Evolutionary conservation across 202 grass and related monocot species (phyloP), one percentile per base, ranked within the genome.

Genomic region (Saccharum hybrid): DNA sequence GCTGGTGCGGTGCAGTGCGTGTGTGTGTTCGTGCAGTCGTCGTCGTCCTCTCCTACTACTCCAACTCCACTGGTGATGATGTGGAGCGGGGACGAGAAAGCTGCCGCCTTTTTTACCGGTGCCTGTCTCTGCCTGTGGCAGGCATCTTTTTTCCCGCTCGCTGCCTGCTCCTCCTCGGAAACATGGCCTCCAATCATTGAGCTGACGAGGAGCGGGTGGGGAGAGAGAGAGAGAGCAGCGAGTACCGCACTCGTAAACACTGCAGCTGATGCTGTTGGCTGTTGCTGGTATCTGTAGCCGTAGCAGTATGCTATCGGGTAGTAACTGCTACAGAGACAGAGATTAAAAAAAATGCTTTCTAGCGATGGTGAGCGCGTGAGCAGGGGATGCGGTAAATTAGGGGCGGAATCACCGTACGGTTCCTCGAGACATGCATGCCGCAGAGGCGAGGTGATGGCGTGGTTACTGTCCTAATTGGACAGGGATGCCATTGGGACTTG

Each of bases 101-200:
- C 46, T 70, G 72, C 23, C 2, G 22, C 7, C 16, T 81, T 71
- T 86, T 87, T 84, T 76, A 81, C 76, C 71, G 30, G 39, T 74
- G 88, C 39, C 63, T 80, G 56, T 64, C 56, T 60, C 56, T 60
- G 56, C n/a, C n/a, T 4, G 56, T 60, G 56, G 56, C 40, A 51
- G 67, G n/a, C 75, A 57, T 61, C 64, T 69, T 80, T 74, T 23
- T 57, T 11, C 7, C 45, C 42, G 8, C 70, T 21, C 18, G 10
- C 33, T 23, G 51, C 45, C 13, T 30, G 69, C 68, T 16, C 23
- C 79, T 42, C 75, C 54, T 49, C 49, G 70, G 88, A 81, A 90
- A 90, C 88, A 72, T 87, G 81, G 75, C 31, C 22, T 68, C 74
- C 80, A 86, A 86, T 86, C 49, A 90, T 86, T 86, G 84, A 71